Evolutionary conservation across 2,329 filamentous ascomycete genomes (phyloP).

Genomic region (Cryphonectria nitschkei): DNA sequence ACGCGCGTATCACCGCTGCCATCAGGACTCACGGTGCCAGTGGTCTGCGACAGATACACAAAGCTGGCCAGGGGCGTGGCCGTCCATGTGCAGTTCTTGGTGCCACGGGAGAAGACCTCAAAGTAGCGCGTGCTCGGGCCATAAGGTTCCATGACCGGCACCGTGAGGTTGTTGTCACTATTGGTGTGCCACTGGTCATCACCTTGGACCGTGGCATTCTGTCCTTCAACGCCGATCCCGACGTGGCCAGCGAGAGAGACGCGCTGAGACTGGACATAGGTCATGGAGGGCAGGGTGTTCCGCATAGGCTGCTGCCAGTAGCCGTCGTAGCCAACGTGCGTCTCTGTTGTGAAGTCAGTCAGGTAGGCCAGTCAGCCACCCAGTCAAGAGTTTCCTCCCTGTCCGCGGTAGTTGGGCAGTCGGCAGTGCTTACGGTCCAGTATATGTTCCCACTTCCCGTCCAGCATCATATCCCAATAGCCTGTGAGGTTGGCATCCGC

Average conservation of each 20-base stretch:
- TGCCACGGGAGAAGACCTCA: constrained; percentile 65
- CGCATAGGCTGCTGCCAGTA: constrained; percentile 75
- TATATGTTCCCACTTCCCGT: constrained; percentile 67
- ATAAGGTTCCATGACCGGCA: constrained; percentile 63
- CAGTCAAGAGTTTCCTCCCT: neutral
- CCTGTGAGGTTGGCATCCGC: constrained; percentile 59
- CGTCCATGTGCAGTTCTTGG: constrained; percentile 54
- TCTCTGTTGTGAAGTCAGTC: constrained; percentile 40
- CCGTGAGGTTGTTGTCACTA: constrained; percentile 54
- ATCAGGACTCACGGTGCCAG: constrained; percentile 52
- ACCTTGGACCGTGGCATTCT: constrained; percentile 68
- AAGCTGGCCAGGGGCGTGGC: constrained; percentile 53
- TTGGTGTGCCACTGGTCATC: constrained; percentile 66
- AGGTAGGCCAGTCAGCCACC: neutral
- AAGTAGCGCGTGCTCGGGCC: constrained; percentile 61
- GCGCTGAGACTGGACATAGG: constrained; percentile 62
- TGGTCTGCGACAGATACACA: constrained; percentile 53
- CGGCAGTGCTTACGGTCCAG: constrained; percentile 53
- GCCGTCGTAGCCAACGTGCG: constrained; percentile 57
- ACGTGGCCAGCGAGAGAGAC: constrained; percentile 64
- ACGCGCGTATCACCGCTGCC: constrained; percentile 56
- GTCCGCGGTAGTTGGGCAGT: neutral
- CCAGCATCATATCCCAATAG: constrained; percentile 60
- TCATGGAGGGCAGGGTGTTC: constrained; percentile 65
- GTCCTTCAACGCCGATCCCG: constrained; percentile 66